Evolutionary conservation across 1,284 basidiomycete species (phyloP).

Genomic region (Mycocalia duriaeana): DNA sequence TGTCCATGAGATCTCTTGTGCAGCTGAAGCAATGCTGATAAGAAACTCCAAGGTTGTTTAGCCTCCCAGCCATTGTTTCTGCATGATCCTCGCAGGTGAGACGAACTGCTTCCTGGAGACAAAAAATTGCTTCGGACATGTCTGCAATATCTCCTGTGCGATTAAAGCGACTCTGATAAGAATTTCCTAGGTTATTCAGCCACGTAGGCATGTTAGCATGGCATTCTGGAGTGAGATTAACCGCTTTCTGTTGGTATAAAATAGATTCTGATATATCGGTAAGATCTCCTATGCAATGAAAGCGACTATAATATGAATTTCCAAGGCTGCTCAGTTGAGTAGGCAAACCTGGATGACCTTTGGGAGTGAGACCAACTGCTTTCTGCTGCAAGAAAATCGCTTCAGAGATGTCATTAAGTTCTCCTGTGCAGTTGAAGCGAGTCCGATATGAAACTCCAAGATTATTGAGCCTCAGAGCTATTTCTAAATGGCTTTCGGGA

Average conservation of each 20-base stretch:
- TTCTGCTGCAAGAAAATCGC: constrained; percentile 10
- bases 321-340: background rate
- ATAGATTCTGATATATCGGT: constrained; percentile 6
- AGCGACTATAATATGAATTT: background rate
- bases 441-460: constrained; percentile 9
- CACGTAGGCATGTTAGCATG: constrained; percentile 5
- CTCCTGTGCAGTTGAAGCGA: constrained; percentile 9
- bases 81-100: constrained; percentile 5
- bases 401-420: constrained; percentile 12
- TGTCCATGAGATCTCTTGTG: constrained; percentile 11
- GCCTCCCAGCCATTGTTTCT: background rate
- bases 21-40: constrained; percentile 5
- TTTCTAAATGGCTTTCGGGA: background rate
- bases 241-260: constrained; percentile 2
- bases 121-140: background rate
- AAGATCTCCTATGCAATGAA: constrained; percentile 3
- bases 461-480: constrained; percentile 7
- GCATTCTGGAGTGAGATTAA: constrained; percentile 2
- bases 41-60: constrained; percentile 8
- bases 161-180: constrained; percentile 7
- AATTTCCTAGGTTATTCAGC: constrained; percentile 5
- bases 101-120: constrained; percentile 1
- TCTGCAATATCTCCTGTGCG: constrained; percentile 2
- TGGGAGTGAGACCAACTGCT: constrained; percentile 9
- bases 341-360: constrained; percentile 8